Conservation (phyloP, 2,329 filamentous ascomycete species). For the Trichoderma lentiforme region DNA sequence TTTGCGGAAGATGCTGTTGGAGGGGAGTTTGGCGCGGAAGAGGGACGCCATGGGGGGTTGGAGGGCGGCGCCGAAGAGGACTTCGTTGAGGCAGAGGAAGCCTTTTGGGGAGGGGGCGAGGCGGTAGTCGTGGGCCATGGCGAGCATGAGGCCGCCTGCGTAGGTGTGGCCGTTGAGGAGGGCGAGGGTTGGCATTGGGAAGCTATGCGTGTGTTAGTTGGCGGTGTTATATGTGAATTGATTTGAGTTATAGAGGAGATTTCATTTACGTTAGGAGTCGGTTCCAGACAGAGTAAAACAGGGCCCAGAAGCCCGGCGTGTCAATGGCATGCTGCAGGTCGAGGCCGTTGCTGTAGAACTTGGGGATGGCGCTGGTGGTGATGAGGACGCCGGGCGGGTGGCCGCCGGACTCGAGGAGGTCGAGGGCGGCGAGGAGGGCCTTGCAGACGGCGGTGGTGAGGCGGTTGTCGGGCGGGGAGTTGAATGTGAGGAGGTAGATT, state of each 20-base stretch:
- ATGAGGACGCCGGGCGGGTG: conserved; percentile 70
- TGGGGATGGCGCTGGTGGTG: conserved; percentile 70
- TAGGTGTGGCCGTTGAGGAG: conserved; percentile 78
- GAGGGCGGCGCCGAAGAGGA: conserved; percentile 75
- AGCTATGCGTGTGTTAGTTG: conserved; percentile 35
- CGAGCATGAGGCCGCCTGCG: conserved; percentile 76
- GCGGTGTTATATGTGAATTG: no score
- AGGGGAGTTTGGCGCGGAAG: conserved; percentile 66
- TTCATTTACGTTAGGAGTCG: conserved; percentile 45
- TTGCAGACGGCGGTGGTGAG: conserved; percentile 66
- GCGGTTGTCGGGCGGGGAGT: conserved; percentile 71
- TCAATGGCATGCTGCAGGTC: conserved; percentile 65
- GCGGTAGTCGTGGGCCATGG: conserved; percentile 81
- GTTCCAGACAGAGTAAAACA: conserved; percentile 62
- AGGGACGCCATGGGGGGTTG: conserved; percentile 70
- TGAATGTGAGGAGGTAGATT: conserved; percentile 72
- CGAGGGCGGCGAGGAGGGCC: conserved; percentile 66
- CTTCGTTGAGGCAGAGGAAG: conserved; percentile 77
- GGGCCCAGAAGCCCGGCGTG: conserved; percentile 59
- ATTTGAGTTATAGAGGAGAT: no score
- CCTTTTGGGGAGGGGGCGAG: conserved; percentile 68
- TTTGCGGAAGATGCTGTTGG: conserved; percentile 52
- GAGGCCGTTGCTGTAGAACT: conserved; percentile 84
- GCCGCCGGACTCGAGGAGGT: conserved; percentile 64
- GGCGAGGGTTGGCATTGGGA: conserved; percentile 79